Evolutionary conservation across 495 filamentous ascomycete genomes (phyloP).

Genomic region (Penicillium canariense): DNA sequence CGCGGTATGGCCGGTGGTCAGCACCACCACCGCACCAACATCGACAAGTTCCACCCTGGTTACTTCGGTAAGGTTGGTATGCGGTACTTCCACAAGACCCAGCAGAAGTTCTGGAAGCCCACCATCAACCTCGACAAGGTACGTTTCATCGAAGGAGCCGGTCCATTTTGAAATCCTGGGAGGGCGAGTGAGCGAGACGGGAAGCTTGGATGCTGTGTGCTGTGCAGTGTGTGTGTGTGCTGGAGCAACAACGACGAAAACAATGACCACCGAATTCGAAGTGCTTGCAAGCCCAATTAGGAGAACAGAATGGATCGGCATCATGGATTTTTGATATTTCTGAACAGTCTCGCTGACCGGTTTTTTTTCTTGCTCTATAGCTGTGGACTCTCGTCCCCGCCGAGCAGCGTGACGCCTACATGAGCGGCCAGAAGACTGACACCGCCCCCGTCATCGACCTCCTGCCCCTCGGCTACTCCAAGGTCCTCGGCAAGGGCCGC

Average conservation of each 20-base stretch:
- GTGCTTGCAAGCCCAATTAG: background rate
- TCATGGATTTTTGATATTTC: background rate
- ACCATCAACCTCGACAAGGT: slow-evolving; percentile 91
- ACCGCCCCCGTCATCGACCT: slow-evolving; percentile 91
- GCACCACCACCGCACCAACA: slow-evolving; percentile 93
- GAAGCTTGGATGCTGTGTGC: background rate
- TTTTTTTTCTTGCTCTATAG: slow-evolving; percentile 40
- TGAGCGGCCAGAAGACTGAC: slow-evolving; percentile 68
- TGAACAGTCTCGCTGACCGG: slow-evolving; percentile 20
- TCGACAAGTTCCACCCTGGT: slow-evolving; percentile 93
- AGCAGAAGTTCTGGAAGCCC: slow-evolving; percentile 90
- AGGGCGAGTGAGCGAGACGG: slow-evolving; percentile 1
- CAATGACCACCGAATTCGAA: background rate
- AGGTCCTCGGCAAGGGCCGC: slow-evolving; percentile 90
- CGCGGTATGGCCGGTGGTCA: slow-evolving; percentile 92
- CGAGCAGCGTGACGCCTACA: slow-evolving; percentile 81
- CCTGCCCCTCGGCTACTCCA: slow-evolving; percentile 85
- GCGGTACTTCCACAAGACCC: slow-evolving; percentile 88
- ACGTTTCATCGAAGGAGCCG: slow-evolving; percentile 28
- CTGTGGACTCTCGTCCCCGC: slow-evolving; percentile 79
- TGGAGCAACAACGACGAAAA: background rate
- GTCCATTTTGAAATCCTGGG: slow-evolving; percentile 1
- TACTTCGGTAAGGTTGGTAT: slow-evolving; percentile 99
- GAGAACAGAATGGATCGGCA: slow-evolving; percentile 6
- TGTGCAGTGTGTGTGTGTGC: too few species aligned